Evolutionary conservation across 441 rosid genomes (phyloP).

Genomic region (Flueggea neowawraea): DNA sequence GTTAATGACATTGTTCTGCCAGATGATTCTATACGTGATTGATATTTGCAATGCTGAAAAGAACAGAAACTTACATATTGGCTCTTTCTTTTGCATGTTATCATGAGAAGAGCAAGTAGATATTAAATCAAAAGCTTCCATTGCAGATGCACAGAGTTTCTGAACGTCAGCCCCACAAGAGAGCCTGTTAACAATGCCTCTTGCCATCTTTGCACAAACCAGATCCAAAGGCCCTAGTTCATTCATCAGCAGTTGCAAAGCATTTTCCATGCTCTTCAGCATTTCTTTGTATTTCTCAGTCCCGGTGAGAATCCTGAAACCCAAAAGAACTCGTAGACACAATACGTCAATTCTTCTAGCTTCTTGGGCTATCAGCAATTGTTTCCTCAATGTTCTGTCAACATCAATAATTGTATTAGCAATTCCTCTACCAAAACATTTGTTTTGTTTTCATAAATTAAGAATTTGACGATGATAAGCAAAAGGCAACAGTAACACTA

Average conservation of each 20-base stretch:
- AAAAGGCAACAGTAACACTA: too few relatives aligned
- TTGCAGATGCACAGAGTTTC: constrained; percentile 61
- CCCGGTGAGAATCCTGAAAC: constrained; percentile 69
- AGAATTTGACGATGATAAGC: too few relatives aligned
- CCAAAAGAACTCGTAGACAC: constrained; percentile 74
- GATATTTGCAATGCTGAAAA: not conserved
- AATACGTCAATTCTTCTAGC: constrained; percentile 85
- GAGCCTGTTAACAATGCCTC: constrained; percentile 87
- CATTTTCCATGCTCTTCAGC: constrained; percentile 55
- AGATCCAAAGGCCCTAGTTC: constrained; percentile 84
- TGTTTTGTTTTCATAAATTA: too few relatives aligned
- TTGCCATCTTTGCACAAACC: constrained; percentile 68
- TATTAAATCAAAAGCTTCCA: constrained; percentile 49
- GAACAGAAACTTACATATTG: constrained; percentile 30
- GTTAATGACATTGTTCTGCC: too few relatives aligned
- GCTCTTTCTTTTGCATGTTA: constrained; percentile 16
- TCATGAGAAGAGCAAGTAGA: constrained; percentile 4
- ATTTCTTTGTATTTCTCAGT: constrained; percentile 49
- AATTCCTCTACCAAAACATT: not conserved
- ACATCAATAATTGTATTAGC: constrained; percentile 10
- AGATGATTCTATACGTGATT: too few relatives aligned
- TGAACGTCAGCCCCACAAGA: constrained; percentile 79
- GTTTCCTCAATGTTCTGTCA: constrained; percentile 87
- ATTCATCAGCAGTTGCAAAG: constrained; percentile 64
- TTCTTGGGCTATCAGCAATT: constrained; percentile 65